Conservation (phyloP, 2,329 filamentous ascomycete species). For the Nothophaeocryptopus gaeumannii region DNA sequence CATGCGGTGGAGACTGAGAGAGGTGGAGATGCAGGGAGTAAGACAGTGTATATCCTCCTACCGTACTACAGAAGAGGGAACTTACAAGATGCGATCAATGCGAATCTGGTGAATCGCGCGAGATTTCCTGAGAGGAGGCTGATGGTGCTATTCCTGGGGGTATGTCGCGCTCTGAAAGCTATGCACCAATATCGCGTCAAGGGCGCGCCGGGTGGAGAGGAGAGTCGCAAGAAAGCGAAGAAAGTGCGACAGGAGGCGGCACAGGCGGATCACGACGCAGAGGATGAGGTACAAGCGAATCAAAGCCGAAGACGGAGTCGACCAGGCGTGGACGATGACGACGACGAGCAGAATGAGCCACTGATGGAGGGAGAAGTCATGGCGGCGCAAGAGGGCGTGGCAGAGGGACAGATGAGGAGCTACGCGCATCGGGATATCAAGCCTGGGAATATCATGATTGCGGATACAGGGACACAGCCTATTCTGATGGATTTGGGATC, state of each 20-base stretch:
- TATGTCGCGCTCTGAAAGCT: constrained; percentile 79
- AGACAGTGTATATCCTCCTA: constrained; percentile 94
- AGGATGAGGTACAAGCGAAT: constrained; percentile 47
- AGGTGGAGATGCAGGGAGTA: constrained; percentile 60
- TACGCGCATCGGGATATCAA: constrained; percentile 98
- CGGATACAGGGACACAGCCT: constrained; percentile 79
- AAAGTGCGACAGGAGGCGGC: constrained; percentile 56
- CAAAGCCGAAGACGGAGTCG: constrained; percentile 41
- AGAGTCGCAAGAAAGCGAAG: constrained; percentile 54
- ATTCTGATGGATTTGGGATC: constrained; percentile 98
- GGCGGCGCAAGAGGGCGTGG: constrained; percentile 63
- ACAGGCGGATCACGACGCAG: constrained; percentile 50
- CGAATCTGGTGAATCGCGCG: constrained; percentile 93
- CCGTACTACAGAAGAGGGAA: constrained; percentile 96
- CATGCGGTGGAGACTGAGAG: constrained; percentile 75
- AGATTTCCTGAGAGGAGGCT: constrained; percentile 82
- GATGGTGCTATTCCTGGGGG: constrained; percentile 87
- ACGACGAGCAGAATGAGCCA: constrained; percentile 72
- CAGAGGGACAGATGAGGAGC: constrained; percentile 67
- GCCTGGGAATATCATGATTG: constrained; percentile 98
- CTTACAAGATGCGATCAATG: constrained; percentile 96
- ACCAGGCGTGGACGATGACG: constrained; percentile 46
- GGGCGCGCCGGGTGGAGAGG: constrained; percentile 51
- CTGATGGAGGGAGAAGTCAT: constrained; percentile 73
- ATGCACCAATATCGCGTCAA: constrained; percentile 86